Evolutionary conservation across 768 basidiomycete species (phyloP).

Genomic region (Dendrothele bispora): DNA sequence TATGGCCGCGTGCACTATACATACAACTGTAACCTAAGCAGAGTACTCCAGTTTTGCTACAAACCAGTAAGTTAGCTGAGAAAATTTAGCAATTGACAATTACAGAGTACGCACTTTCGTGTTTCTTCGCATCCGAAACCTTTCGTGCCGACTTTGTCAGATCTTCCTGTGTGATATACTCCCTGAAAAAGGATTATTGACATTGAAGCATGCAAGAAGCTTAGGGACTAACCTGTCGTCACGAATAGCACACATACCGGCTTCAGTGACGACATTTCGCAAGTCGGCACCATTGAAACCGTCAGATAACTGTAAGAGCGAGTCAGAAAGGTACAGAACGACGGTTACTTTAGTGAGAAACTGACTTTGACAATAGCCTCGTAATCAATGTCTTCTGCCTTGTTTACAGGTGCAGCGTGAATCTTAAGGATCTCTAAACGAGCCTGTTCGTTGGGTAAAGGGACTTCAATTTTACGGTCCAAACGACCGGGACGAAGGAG

Average conservation of each 20-base stretch:
- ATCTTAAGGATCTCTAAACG: constrained; percentile 97
- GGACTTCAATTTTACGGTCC: constrained; percentile 97
- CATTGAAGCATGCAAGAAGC: not conserved
- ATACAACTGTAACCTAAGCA: constrained; percentile 6
- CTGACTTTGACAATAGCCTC: constrained; percentile 94
- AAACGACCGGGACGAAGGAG: constrained; percentile 93
- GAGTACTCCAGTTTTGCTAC: constrained; percentile 58
- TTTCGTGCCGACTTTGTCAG: constrained; percentile 95
- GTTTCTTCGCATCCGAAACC: constrained; percentile 95
- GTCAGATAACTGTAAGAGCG: constrained; percentile 3
- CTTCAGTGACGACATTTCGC: constrained; percentile 92
- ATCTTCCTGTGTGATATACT: constrained; percentile 93
- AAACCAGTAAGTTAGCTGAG: constrained; percentile 10
- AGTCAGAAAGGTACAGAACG: constrained; percentile 3
- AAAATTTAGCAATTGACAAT: not conserved
- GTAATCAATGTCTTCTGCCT: constrained; percentile 93
- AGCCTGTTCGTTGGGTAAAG: constrained; percentile 95
- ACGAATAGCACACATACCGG: constrained; percentile 98
- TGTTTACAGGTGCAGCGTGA: constrained; percentile 91
- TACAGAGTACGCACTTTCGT: constrained; percentile 70
- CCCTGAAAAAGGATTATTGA: constrained; percentile 46
- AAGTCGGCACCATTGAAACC: constrained; percentile 75
- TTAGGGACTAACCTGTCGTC: constrained; percentile 73
- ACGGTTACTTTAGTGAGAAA: not conserved
- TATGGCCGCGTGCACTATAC: no score